Conservation (phyloP, 768 basidiomycete species). For the Agaricus subrufescens region DNA sequence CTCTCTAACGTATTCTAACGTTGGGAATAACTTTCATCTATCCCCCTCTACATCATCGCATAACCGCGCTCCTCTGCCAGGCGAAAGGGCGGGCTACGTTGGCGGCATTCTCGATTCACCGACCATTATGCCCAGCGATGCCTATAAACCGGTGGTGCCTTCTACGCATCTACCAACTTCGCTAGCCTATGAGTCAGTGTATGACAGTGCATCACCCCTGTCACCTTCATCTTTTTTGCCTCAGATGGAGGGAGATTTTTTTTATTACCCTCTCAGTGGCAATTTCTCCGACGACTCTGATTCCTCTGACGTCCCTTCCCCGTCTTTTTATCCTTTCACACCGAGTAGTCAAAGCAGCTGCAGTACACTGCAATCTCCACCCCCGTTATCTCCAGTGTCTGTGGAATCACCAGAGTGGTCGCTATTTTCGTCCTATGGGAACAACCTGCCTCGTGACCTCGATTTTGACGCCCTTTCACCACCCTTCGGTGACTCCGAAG, state of each 20-base stretch:
- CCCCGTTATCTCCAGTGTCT: slow-evolving; percentile 3
- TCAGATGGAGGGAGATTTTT: slow-evolving; percentile 19
- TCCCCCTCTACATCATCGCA: neutral
- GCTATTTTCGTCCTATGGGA: neutral
- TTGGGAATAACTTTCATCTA: neutral
- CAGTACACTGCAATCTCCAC: slow-evolving; percentile 5
- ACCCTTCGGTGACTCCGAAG: neutral
- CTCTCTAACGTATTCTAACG: neutral
- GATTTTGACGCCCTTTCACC: neutral
- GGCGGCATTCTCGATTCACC: slow-evolving; percentile 31
- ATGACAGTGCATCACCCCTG: too few species aligned
- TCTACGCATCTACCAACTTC: slow-evolving; percentile 21
- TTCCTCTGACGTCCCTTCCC: neutral
- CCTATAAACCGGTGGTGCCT: slow-evolving; percentile 22
- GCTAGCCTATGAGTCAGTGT: too few species aligned
- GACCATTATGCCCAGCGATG: slow-evolving; percentile 24
- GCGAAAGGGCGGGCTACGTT: neutral
- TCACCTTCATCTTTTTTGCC: slow-evolving; percentile 30
- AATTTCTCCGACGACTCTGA: neutral
- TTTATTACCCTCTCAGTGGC: neutral
- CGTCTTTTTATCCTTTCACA: neutral
- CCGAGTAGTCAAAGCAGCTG: slow-evolving; percentile 9
- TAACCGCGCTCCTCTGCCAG: neutral
- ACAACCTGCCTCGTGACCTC: neutral
- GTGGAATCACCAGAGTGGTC: neutral